These are phyloP conservation scores for Phytophthora constricta DNA, from an alignment of 352 stramenopile species.

Conservation along the genomic window DNA sequence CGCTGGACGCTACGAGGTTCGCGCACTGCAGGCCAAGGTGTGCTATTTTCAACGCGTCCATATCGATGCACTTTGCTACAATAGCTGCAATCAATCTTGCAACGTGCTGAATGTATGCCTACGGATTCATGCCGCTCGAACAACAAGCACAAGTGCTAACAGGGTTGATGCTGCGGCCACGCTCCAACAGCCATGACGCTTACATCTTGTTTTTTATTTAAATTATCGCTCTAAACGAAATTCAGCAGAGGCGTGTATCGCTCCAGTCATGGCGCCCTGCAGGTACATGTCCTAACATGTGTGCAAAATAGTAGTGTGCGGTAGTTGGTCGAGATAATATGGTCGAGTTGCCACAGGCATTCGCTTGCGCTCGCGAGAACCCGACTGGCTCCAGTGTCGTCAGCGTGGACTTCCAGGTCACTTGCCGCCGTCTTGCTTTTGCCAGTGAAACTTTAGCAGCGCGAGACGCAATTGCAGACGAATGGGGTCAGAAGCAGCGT, in stretches of 20 bases:
- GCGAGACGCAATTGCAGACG: slow-evolving; percentile 56
- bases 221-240: slow-evolving; percentile 35
- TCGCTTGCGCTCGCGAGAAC: slow-evolving; percentile 16
- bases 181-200: slow-evolving; percentile 9
- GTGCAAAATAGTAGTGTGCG: slow-evolving; percentile 25
- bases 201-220: slow-evolving; percentile 16
- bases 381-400: not conserved
- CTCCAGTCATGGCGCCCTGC: slow-evolving; percentile 10
- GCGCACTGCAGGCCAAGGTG: too few relatives aligned
- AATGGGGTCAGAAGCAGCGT: slow-evolving; percentile 50
- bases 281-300: slow-evolving; percentile 44
- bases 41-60: too few relatives aligned
- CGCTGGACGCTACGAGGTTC: too few relatives aligned
- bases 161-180: too few relatives aligned
- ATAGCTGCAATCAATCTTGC: too few relatives aligned
- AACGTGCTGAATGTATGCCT: too few relatives aligned
- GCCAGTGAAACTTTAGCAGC: slow-evolving; percentile 63
- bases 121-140: too few relatives aligned
- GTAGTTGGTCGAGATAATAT: too few relatives aligned
- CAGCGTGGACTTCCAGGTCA: not conserved
- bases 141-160: too few relatives aligned
- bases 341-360: not conserved
- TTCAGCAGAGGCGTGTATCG: slow-evolving; percentile 1
- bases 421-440: slow-evolving; percentile 38
- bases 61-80: too few relatives aligned